Base-by-base conservation (phyloP, 805 yeast genomes). In the Kurtzmaniella cleridarum region DNA sequence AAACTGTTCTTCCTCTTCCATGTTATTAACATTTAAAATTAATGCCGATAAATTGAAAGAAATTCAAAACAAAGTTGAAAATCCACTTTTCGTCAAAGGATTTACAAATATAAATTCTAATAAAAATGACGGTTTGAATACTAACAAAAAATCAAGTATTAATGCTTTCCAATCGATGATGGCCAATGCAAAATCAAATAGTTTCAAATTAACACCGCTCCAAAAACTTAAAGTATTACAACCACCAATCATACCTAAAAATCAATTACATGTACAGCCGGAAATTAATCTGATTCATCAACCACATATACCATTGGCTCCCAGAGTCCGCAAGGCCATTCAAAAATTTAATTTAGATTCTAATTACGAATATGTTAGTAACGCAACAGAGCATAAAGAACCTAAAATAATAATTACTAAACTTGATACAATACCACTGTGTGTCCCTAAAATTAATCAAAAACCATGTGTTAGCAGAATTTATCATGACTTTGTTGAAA, bases 151-250 rank as follows among this genome's bases (percentile, higher is more conserved):
- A 1, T 47, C 60, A 5, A 20, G 24, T 20, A 8, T 14, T 8
- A 36, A 16, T 6, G 60, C 64, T 3, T 69, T 71, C 41, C 58
- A 48, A 13, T 60, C 64, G 39, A 67, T 73, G 66, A 64, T 71
- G 60, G 55, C 55, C 12, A 45, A 54, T 16, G 55, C 60, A 3
- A 55, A 64, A 2, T 49, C 62, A 10, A 51, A 47, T 32, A 41
- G 57, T 4, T 45, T 41, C 6, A 59, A 62, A 38, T 41, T 58
- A 20, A 57, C 64, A 2, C 56, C 62, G 2, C 44, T 60, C 3
- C 64, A 57, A 32, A 62, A 58, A 40, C 46, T 64, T 23, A 59
- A 57, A 35, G 58, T 51, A 23, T 49, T 72, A 35, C 46, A 48
- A 1, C 63, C 68, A 2, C 69, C 69, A 0, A 34, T 38, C 2